Conservation (phyloP, 176 grass and related monocot species). For the Zoysia pacifica region DNA sequence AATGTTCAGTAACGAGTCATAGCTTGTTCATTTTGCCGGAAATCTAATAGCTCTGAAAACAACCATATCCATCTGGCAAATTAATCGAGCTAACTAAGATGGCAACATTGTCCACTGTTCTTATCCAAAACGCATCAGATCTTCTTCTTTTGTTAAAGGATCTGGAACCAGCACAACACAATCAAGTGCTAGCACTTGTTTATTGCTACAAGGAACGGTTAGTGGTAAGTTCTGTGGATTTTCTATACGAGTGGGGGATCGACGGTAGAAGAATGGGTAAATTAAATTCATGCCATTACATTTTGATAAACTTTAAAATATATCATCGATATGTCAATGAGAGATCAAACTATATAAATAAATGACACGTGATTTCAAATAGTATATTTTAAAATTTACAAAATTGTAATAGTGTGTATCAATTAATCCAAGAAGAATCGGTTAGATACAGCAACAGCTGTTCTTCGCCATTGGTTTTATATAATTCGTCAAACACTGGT, state of each 20-base stretch:
- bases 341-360: too few relatives aligned
- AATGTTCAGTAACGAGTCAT: background rate
- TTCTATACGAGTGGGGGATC: too few relatives aligned
- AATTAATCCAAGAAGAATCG: too few relatives aligned
- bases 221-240: background rate
- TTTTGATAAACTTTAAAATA: too few relatives aligned
- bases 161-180: background rate
- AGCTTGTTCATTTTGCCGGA: background rate
- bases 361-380: too few relatives aligned
- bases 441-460: background rate
- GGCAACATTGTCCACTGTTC: background rate
- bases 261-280: too few relatives aligned
- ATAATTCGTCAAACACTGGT: background rate
- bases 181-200: constrained; percentile 26
- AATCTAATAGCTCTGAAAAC: background rate
- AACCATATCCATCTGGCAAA: background rate
- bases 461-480: background rate
- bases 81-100: background rate
- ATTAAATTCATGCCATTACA: too few relatives aligned
- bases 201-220: background rate
- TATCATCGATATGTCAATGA: too few relatives aligned
- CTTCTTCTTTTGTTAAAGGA: background rate
- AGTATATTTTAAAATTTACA: too few relatives aligned
- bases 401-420: background rate
- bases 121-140: constrained; percentile 26